These are phyloP conservation scores for Cadophora malorum DNA, from an alignment of 2,329 filamentous ascomycete genomes.

Conservation along the genomic window DNA sequence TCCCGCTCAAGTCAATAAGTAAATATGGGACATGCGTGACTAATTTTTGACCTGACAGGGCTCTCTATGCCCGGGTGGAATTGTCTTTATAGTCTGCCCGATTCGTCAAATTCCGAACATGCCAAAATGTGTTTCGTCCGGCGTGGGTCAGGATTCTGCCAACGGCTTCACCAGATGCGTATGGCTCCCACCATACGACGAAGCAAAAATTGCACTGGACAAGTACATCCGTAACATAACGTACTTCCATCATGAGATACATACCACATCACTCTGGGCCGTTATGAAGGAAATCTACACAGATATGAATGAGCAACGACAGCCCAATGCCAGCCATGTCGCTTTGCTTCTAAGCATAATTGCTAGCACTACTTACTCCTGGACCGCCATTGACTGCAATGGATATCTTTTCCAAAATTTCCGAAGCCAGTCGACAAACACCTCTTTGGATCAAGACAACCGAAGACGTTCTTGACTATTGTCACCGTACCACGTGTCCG, in stretches of 20 bases:
- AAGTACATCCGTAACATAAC: slow-evolving; percentile 28
- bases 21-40: neutral
- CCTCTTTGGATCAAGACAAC: slow-evolving; percentile 44
- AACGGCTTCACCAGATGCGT: slow-evolving; percentile 26
- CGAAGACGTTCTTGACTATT: slow-evolving; percentile 46
- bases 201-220: slow-evolving; percentile 25
- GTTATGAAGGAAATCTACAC: slow-evolving; percentile 25
- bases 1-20: too few relatives aligned
- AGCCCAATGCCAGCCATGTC: slow-evolving; percentile 20
- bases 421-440: slow-evolving; percentile 43
- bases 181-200: slow-evolving; percentile 27
- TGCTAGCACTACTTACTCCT: slow-evolving; percentile 22
- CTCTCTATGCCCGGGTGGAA: neutral
- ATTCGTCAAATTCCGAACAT: neutral
- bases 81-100: slow-evolving; percentile 6
- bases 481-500: slow-evolving; percentile 32
- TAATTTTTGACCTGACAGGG: neutral
- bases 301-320: slow-evolving; percentile 19
- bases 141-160: neutral
- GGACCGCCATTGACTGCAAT: slow-evolving; percentile 23
- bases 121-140: neutral
- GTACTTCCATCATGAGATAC: slow-evolving; percentile 29
- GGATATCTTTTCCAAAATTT: slow-evolving; percentile 22
- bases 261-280: slow-evolving; percentile 27
- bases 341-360: slow-evolving; percentile 26